These are phyloP conservation scores for Orbilia javanica DNA, from an alignment of 2,329 filamentous ascomycete species.

Conservation along the genomic window DNA sequence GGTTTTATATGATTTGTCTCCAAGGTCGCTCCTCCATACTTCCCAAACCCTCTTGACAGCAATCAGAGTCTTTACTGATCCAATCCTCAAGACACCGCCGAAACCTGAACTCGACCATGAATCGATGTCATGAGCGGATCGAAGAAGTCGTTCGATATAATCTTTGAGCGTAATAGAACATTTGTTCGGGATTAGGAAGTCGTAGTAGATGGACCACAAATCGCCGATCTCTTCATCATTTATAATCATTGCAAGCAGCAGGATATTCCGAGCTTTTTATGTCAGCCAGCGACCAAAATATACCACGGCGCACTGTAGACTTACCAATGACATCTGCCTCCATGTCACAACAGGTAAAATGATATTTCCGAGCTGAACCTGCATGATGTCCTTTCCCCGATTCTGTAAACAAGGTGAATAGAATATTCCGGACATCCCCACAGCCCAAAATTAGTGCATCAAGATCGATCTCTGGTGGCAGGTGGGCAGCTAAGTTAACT, in stretches of 20 bases:
- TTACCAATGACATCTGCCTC: slow-evolving; percentile 62
- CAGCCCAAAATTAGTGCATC: slow-evolving; percentile 71
- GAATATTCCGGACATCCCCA: slow-evolving; percentile 71
- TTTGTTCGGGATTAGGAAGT: slow-evolving; percentile 7
- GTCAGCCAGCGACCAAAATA: too few species aligned
- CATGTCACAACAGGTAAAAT: slow-evolving; percentile 72
- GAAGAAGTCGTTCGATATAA: slow-evolving; percentile 1
- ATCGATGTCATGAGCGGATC: neutral
- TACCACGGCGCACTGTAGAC: too few species aligned
- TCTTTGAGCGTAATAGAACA: neutral
- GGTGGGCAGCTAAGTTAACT: slow-evolving; percentile 67
- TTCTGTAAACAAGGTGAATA: slow-evolving; percentile 67
- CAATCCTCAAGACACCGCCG: slow-evolving; percentile 14
- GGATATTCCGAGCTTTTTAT: slow-evolving; percentile 26
- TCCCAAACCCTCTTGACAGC: slow-evolving; percentile 18
- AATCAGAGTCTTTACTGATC: slow-evolving; percentile 9
- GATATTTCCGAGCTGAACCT: slow-evolving; percentile 65
- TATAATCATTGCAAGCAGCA: slow-evolving; percentile 15
- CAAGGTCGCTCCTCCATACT: slow-evolving; percentile 2
- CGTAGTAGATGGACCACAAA: slow-evolving; percentile 42
- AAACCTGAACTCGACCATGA: slow-evolving; percentile 10
- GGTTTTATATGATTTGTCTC: neutral
- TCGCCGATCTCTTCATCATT: neutral
- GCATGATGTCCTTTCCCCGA: neutral
- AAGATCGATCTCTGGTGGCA: slow-evolving; percentile 69